phyloP scores from a whole-genome alignment of 2,329 filamentous ascomycete genomes.

The Mycosphaerella sp. region DNA sequence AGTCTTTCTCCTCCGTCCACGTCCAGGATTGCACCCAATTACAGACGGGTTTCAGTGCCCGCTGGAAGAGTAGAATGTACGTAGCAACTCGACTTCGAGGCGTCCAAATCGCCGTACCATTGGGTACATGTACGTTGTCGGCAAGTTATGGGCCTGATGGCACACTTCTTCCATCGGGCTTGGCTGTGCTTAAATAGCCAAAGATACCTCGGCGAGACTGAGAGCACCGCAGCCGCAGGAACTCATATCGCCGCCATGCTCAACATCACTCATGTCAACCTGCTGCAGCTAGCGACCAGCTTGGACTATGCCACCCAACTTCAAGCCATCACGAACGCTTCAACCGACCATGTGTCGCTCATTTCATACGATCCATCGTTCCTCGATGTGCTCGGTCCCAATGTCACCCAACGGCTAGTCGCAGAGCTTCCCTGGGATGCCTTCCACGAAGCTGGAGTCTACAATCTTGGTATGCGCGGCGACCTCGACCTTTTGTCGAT shows the following conservation, averaged over 20 bases:
- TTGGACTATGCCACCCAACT: conserved; percentile 31
- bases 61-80: too few relatives aligned
- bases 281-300: conserved; percentile 31
- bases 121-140: neutral
- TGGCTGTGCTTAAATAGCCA: neutral
- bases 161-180: conserved; percentile 1
- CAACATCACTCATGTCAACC: conserved; percentile 33
- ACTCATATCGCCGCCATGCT: conserved; percentile 24
- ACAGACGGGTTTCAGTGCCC: too few relatives aligned
- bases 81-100: too few relatives aligned
- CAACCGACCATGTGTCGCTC: conserved; percentile 28
- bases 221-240: neutral
- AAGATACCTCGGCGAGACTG: neutral
- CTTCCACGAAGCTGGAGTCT: conserved; percentile 40
- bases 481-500: neutral
- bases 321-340: conserved; percentile 27
- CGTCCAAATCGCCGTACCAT: too few relatives aligned
- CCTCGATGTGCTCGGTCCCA: conserved; percentile 30
- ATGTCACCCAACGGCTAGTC: conserved; percentile 28
- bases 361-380: conserved; percentile 30
- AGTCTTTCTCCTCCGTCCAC: too few relatives aligned
- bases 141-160: conserved; percentile 16
- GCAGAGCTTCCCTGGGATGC: conserved; percentile 26
- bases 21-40: too few relatives aligned
- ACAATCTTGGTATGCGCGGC: conserved; percentile 20